Base-by-base conservation (phyloP, 169 alveolate genomes). In the Theileria annulata region DNA sequence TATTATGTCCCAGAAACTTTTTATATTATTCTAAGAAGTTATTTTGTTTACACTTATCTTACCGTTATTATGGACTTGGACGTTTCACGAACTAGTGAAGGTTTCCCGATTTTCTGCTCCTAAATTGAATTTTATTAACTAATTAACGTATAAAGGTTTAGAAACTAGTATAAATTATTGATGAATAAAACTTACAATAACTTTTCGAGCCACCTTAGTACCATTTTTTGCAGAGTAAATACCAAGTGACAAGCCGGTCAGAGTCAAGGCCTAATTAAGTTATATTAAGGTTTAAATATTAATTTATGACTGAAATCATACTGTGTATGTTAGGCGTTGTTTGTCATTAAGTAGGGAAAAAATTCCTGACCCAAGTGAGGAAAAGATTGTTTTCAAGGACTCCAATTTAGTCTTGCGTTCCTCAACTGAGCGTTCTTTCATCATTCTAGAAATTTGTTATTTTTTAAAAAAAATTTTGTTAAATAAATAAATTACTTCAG, bases 381-480 rank as follows among this genome's bases (percentile, higher is more conserved):
- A 91, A 73, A 95, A 93, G 48, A 88, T 90, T 48, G 92, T 85
- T 68, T 88, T 83, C 48, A 96, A 79, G 37, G 96, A 92, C 59
- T 96, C 97, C 70, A 96, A 64, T 56, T 92, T 91, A n/a, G 98
- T 96, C 86, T 87, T 91, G 54, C 98, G 83, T 70, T 92, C 95
- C 62, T 96, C 98, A 13, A 92, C 94, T 35, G 97, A 90, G 42
- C 92, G 83, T 28, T 93, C 93, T 75, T 87, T 90, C 94, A 95
- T 72, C 78, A 90, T 86, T 25, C 92, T 85, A 67, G 0, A 51
- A 10, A 48, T 48, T 47, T 71, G n/a, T n/a, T n/a, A n/a, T n/a
- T n/a, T n/a, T n/a, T n/a, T n/a, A n/a, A n/a, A n/a, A n/a, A n/a
- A n/a, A 63, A 27, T 33, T 49, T 47, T 71, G 58, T n/a, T 80